phyloP scores from a whole-genome alignment of 352 stramenopile species.

The Phytophthora colocasiae region DNA sequence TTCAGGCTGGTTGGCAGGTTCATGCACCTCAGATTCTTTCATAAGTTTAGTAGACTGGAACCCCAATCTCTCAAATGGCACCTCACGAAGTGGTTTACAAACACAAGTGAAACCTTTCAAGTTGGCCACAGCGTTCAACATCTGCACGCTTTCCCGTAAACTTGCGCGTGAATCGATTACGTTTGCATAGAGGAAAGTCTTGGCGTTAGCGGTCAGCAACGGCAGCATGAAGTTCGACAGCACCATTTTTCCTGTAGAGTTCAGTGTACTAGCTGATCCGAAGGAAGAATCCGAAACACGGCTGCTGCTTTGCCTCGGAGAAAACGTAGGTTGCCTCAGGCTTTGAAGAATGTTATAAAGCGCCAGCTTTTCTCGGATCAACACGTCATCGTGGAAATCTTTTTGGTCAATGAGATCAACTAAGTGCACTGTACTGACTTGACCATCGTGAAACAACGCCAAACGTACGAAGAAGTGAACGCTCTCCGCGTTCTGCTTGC shows the following conservation, averaged over 20 bases:
- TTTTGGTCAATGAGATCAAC: constrained; percentile 73
- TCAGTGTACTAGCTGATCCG: neutral
- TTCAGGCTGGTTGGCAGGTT: constrained; percentile 7
- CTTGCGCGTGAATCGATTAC: constrained; percentile 75
- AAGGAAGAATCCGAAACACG: neutral
- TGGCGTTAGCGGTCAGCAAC: constrained; percentile 64
- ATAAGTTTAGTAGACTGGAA: constrained; percentile 43
- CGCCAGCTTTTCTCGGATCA: constrained; percentile 63
- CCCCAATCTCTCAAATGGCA: constrained; percentile 57
- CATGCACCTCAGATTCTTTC: constrained; percentile 16
- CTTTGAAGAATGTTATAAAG: constrained; percentile 66
- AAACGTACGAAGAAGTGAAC: constrained; percentile 77
- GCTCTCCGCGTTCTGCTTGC: constrained; percentile 68
- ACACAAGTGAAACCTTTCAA: constrained; percentile 63
- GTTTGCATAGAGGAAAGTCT: constrained; percentile 72
- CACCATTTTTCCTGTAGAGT: constrained; percentile 29
- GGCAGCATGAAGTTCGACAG: constrained; percentile 73
- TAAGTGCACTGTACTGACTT: constrained; percentile 73
- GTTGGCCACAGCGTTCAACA: constrained; percentile 71
- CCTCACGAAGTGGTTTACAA: constrained; percentile 56
- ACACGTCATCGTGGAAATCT: constrained; percentile 54
- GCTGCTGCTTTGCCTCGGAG: constrained; percentile 14
- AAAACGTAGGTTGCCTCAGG: constrained; percentile 39
- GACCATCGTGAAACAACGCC: constrained; percentile 63
- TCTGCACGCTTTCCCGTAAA: constrained; percentile 64